Conservation (phyloP, 352 stramenopile species). For the Pythium brassicae region DNA sequence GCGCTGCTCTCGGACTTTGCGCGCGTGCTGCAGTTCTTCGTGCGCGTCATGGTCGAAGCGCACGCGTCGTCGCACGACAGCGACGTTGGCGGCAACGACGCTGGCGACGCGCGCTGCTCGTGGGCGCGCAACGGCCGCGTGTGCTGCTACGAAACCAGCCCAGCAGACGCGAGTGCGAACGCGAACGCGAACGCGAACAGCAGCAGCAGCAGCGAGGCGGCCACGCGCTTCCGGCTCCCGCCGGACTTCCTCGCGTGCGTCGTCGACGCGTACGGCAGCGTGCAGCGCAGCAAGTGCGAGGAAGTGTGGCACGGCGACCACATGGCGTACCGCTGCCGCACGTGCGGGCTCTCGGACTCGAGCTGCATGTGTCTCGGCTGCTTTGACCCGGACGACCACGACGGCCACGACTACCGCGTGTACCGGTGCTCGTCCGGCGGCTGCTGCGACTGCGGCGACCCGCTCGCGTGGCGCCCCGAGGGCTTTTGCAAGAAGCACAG, state of each 20-base stretch:
- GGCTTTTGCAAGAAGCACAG: slow-evolving; percentile 79
- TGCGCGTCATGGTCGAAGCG: slow-evolving; percentile 53
- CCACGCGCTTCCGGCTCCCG: slow-evolving; percentile 27
- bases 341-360: slow-evolving; percentile 80
- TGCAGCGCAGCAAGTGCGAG: slow-evolving; percentile 76
- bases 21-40: slow-evolving; percentile 56
- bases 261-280: slow-evolving; percentile 46
- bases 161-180: neutral
- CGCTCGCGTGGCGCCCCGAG: slow-evolving; percentile 67
- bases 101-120: slow-evolving; percentile 6
- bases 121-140: slow-evolving; percentile 32
- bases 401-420: slow-evolving; percentile 78
- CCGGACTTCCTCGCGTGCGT: slow-evolving; percentile 45
- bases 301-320: slow-evolving; percentile 86
- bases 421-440: slow-evolving; percentile 78
- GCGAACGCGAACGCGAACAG: neutral
- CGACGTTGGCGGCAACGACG: slow-evolving; percentile 16
- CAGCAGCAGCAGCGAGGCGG: neutral
- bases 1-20: slow-evolving; percentile 42
- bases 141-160: slow-evolving; percentile 21
- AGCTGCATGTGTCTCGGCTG: slow-evolving; percentile 84
- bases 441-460: slow-evolving; percentile 81
- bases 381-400: slow-evolving; percentile 75
- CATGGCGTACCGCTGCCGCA: slow-evolving; percentile 82
- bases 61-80: slow-evolving; percentile 27